Evolutionary conservation across 192 early-diverging fungal genomes (phyloP), one percentile per base, ranked within the genome.

Genomic region (Coemansia guatemalensis): DNA sequence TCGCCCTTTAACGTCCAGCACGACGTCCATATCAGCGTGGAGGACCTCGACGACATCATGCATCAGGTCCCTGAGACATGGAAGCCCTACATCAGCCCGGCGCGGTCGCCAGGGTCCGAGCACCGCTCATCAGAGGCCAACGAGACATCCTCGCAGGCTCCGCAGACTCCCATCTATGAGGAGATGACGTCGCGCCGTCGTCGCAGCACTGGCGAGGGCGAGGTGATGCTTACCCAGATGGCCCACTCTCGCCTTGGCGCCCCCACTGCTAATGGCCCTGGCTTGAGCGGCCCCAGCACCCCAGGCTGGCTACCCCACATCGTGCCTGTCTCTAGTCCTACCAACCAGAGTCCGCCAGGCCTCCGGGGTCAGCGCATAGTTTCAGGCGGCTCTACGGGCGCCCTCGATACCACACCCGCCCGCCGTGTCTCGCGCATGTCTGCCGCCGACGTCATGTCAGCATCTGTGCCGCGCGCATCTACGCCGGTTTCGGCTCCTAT

Each of bases 1-100:
- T 69, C 78, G 63, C 78, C 78, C 24, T 81, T 75, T 67, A 81
- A 81, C 59, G 73, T 81, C 7, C 68, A 81, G 56, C 78, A 81
- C 61, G 78, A 81, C 48, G 69, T 81, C 0, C 78, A 81, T 51
- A 81, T 81, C 48, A 75, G 78, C 63, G 72, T 81, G n/a, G 78
- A 81, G 56, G 78, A 81, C 64, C 59, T 81, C 22, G 73, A 81
- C 68, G 78, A 81, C 51, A 58, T 79, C 2, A 62, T 79, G 71
- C 67, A 73, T 41, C 68, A 80, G 64, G 67, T 73, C 22, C 77
- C 77, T 2, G 77, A 80, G 18, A 61, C 68, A 11, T 60, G 53
- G 64, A 80, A 74, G 65, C 64, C 67, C 26, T 74, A 74, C 50
- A 70, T 74, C 53, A 73, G 71, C 58, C 77, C 77, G 17, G 21